Evolutionary conservation across 83 land plant species (phyloP).

Genomic region (Picea mariana): DNA sequence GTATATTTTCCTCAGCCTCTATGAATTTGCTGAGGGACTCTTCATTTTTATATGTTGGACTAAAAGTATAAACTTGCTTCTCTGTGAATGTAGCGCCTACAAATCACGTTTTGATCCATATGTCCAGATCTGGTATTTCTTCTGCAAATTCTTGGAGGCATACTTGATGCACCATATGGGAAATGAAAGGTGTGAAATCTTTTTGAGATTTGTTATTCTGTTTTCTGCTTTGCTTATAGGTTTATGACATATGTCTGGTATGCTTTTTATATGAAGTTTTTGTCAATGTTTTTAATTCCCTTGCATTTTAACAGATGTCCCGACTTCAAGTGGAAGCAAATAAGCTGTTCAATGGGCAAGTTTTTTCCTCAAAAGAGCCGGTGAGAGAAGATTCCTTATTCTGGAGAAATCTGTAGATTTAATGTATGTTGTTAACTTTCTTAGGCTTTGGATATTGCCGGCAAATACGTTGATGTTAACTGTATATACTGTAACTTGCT

Average conservation of each 20-base stretch:
- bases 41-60: not conserved
- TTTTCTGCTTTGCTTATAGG: not conserved
- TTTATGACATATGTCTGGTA: not conserved
- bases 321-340: not conserved
- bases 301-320: slow-evolving; percentile 11
- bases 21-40: not conserved
- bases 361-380: slow-evolving; percentile 15
- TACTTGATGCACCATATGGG: not conserved
- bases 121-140: slow-evolving; percentile 16
- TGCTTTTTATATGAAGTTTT: not conserved
- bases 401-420: slow-evolving; percentile 15
- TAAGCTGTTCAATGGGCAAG: not conserved
- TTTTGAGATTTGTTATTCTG: not conserved
- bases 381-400: slow-evolving; percentile 18
- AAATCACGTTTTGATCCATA: slow-evolving; percentile 12
- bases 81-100: slow-evolving; percentile 16
- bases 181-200: not conserved
- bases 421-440: slow-evolving; percentile 7
- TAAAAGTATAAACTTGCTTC: slow-evolving; percentile 2
- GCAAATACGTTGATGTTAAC: too few species aligned
- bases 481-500: slow-evolving; percentile 14
- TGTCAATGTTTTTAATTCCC: not conserved
- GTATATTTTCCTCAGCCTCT: not conserved
- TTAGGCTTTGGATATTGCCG: slow-evolving; percentile 4
- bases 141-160: slow-evolving; percentile 17